phyloP scores from a whole-genome alignment of 768 basidiomycete genomes.

The Lyophyllum shimeji region DNA sequence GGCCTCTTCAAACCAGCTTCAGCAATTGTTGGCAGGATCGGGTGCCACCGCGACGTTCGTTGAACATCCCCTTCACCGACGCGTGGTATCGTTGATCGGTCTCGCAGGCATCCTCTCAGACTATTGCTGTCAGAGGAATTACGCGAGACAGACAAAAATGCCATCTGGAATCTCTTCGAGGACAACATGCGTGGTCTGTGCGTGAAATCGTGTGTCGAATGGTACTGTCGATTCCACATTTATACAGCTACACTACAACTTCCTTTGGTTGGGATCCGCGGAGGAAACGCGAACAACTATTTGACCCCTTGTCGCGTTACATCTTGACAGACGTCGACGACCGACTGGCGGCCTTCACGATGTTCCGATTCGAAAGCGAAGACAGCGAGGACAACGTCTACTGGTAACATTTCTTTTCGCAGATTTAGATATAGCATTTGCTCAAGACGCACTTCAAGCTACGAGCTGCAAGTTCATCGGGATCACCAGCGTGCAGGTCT shows the following conservation, averaged over 20 bases:
- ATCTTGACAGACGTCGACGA: conserved; percentile 38
- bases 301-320: conserved; percentile 59
- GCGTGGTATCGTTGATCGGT: neutral
- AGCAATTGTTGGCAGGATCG: conserved; percentile 2
- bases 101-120: conserved; percentile 15
- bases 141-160: conserved; percentile 30
- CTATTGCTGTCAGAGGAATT: conserved; percentile 31
- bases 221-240: neutral
- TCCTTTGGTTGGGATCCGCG: conserved; percentile 67
- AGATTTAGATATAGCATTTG: neutral
- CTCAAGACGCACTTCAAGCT: conserved; percentile 41
- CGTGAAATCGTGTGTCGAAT: conserved; percentile 12
- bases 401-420: conserved; percentile 53
- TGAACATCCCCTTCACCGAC: neutral
- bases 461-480: conserved; percentile 69
- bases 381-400: conserved; percentile 60
- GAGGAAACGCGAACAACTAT: conserved; percentile 59
- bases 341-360: conserved; percentile 40
- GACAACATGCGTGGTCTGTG: conserved; percentile 57
- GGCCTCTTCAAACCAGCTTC: conserved; percentile 16
- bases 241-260: conserved; percentile 48
- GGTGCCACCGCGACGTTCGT: conserved; percentile 8
- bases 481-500: conserved; percentile 50
- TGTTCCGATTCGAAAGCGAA: conserved; percentile 79
- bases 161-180: conserved; percentile 56